Conservation (phyloP, 2,329 filamentous ascomycete genomes). For the Cercospora berteroae region DNA sequence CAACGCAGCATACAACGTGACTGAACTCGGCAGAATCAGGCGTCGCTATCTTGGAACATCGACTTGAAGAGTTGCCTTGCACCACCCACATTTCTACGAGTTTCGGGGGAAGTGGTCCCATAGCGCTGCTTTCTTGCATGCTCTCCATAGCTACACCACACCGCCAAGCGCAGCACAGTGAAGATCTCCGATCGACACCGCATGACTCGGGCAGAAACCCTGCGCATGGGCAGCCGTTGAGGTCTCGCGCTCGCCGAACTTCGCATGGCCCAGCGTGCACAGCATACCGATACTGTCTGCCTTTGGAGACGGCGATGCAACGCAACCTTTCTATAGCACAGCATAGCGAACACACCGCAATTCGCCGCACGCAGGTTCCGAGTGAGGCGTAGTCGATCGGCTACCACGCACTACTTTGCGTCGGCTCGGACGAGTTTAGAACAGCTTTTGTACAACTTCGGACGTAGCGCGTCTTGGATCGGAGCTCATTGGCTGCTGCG, state of each 20-base stretch:
- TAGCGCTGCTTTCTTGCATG: background rate
- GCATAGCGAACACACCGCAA: background rate
- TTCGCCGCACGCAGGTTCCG: conserved; percentile 1
- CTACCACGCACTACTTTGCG: background rate
- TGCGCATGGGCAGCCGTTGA: background rate
- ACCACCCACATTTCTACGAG: background rate
- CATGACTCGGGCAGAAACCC: background rate
- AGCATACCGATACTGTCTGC: background rate
- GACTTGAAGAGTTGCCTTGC: background rate
- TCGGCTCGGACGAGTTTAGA: conserved; percentile 9
- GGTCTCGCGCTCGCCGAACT: background rate
- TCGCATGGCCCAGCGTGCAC: background rate
- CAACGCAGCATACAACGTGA: background rate
- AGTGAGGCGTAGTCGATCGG: background rate
- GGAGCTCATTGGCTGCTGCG: conserved; percentile 8
- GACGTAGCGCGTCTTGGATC: background rate
- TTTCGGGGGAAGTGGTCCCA: background rate
- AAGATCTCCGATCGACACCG: background rate
- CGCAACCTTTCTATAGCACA: background rate
- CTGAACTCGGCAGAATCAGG: background rate
- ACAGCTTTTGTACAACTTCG: conserved; percentile 8
- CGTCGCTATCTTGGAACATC: background rate
- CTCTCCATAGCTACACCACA: background rate
- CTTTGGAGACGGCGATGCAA: background rate
- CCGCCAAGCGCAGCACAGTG: background rate